Percentiles rank a stretch among this genome's conserved stretches.
phyloP scores from a whole-genome alignment of 1,139 yeast species.

The Suhomyces ambrosiae region DNA sequence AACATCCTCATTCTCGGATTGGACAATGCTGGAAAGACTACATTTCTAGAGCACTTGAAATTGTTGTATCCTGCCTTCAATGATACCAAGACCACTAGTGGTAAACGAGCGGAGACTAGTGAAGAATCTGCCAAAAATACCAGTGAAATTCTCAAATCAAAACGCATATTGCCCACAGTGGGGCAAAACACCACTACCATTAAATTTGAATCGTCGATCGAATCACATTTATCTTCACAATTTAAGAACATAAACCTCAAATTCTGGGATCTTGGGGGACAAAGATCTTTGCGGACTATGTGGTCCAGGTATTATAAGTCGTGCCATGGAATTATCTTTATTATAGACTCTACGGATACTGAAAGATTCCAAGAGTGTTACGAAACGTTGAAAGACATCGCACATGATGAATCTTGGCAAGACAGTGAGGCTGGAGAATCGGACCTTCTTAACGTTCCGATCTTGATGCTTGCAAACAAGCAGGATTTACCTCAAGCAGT shows the following conservation, averaged over 20 bases:
- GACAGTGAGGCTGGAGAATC: slow-evolving; percentile 13
- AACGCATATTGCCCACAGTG: slow-evolving; percentile 53
- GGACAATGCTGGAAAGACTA: slow-evolving; percentile 96
- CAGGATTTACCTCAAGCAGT: slow-evolving; percentile 80
- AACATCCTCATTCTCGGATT: slow-evolving; percentile 79
- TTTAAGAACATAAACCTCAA: slow-evolving; percentile 62
- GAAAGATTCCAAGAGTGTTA: slow-evolving; percentile 83
- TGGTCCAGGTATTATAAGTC: slow-evolving; percentile 87
- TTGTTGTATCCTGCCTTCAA: slow-evolving; percentile 38
- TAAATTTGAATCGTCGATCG: slow-evolving; percentile 34
- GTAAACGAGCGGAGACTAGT: slow-evolving; percentile 2
- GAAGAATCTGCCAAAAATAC: slow-evolving; percentile 18
- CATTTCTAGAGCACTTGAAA: slow-evolving; percentile 57
- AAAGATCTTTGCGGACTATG: slow-evolving; percentile 72
- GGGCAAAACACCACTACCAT: slow-evolving; percentile 52
- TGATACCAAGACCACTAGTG: slow-evolving; percentile 16
- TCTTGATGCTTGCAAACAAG: slow-evolving; percentile 92
- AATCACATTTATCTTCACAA: slow-evolving; percentile 29
- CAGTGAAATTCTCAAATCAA: slow-evolving; percentile 49
- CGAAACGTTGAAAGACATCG: slow-evolving; percentile 53
- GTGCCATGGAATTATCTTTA: slow-evolving; percentile 89
- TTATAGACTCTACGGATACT: slow-evolving; percentile 88
- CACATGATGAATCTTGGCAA: slow-evolving; percentile 45
- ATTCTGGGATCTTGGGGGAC: slow-evolving; percentile 98
- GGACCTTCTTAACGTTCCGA: slow-evolving; percentile 66